Evolutionary conservation across 2,329 filamentous ascomycete species (phyloP), one percentile per base, ranked within the genome.

Genomic region (Zymoseptoria tritici): DNA sequence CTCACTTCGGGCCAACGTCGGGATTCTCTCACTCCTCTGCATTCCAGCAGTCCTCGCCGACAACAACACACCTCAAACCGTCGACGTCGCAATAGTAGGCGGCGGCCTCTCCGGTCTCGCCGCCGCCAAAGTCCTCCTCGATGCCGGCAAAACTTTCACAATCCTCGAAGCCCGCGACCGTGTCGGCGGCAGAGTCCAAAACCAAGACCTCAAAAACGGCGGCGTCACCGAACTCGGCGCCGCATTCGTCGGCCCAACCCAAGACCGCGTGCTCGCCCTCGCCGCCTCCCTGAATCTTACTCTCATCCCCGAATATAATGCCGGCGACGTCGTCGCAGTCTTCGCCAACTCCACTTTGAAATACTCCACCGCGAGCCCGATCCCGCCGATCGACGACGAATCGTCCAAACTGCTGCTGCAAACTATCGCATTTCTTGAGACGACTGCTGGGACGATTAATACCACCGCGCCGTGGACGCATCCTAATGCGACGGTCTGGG

Each of bases 161-260:
- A 56, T 71, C 9, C 58, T 72, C 24, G 68, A 71, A 64, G 70
- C 69, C 3, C 57, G 70, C 16, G 67, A 68, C 51, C 57, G 68
- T 16, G 65, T 72, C 1, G 69, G 69, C 20, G 69, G 70, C 71
- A 60, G 62, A 13, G 46, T 69, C 4, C 51, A 60, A 5, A 62
- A 64, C 19, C 77, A 29, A 6, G 49, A 61, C 8, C 26, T 69
- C 2, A 55, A 58, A 2, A 62, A 63, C 16, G 65, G 65, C 6
- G 57, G 58, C 5, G 55, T 63, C 6, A 64, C 61, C n/a, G 70
- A 72, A 36, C 59, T 68, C 9, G 70, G 69, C 6, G 70, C 64
- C 8, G 66, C 62, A 7, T 72, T 68, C 9, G 57, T 71, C 2
- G 68, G 67, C 22, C 70, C 64, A 49, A 69, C 66, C 5, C 61